A percentile compares a stretch with the other conserved stretches of the same genome.
Evolutionary conservation across 306 rosid species (phyloP).

Genomic region (Albizia julibrissin): DNA sequence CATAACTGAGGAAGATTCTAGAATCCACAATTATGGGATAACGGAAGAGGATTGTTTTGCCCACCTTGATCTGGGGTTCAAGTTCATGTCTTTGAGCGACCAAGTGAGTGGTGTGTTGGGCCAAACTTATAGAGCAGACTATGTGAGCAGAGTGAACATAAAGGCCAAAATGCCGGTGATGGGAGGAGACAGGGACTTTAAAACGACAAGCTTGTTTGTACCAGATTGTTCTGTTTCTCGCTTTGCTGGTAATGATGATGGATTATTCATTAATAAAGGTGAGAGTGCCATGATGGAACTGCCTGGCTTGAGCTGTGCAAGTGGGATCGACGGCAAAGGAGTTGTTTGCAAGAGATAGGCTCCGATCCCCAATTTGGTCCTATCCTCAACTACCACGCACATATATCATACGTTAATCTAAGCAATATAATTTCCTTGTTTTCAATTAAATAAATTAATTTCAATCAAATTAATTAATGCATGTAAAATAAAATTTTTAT

Average conservation of each 20-base stretch:
- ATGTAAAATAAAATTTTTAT: too few species aligned
- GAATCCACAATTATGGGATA: constrained; percentile 59
- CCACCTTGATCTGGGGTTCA: constrained; percentile 68
- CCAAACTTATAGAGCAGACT: constrained; percentile 55
- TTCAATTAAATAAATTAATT: not conserved
- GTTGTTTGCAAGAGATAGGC: constrained; percentile 53
- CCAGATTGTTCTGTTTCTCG: constrained; percentile 57
- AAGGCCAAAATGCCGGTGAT: constrained; percentile 58
- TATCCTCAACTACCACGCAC: too few species aligned
- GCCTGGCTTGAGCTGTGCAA: constrained; percentile 45
- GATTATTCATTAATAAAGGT: not conserved
- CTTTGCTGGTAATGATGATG: constrained; percentile 26
- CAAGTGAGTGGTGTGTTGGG: constrained; percentile 65
- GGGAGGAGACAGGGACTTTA: constrained; percentile 55
- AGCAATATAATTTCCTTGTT: too few species aligned
- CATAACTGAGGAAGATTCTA: constrained; percentile 60
- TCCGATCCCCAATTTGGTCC: not conserved
- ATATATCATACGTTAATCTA: too few species aligned
- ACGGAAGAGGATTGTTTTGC: constrained; percentile 58
- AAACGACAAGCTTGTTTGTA: constrained; percentile 47
- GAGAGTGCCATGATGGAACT: not conserved
- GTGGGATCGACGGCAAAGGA: constrained; percentile 49
- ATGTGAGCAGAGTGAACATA: constrained; percentile 47
- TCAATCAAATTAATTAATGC: not conserved
- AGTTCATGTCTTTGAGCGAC: constrained; percentile 49